phyloP scores from a whole-genome alignment of 1,139 yeast species.

The Kodamaea arcana region DNA sequence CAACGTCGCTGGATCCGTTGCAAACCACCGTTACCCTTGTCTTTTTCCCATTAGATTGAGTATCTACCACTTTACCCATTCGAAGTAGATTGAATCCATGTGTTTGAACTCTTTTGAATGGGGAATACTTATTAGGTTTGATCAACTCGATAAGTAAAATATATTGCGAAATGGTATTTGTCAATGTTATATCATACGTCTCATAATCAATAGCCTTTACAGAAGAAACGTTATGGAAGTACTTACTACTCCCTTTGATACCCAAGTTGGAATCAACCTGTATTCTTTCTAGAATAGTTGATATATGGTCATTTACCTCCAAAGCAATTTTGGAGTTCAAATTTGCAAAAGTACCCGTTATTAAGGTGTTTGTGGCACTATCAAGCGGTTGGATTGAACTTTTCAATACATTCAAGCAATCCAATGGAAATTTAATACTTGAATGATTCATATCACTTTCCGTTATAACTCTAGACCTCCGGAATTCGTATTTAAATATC shows the following conservation, averaged over 20 bases:
- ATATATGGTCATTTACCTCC: slow-evolving; percentile 15
- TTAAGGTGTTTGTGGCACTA: background rate
- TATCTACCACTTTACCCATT: slow-evolving; percentile 12
- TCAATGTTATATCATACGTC: slow-evolving; percentile 4
- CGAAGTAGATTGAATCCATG: slow-evolving; percentile 23
- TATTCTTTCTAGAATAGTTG: slow-evolving; percentile 19
- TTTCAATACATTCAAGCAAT: too few relatives aligned
- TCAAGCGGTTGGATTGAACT: too few relatives aligned
- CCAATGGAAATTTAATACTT: slow-evolving; percentile 1
- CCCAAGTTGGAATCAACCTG: slow-evolving; percentile 17
- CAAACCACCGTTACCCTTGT: slow-evolving; percentile 4
- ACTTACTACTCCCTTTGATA: slow-evolving; percentile 29
- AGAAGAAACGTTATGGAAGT: slow-evolving; percentile 16
- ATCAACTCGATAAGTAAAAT: slow-evolving; percentile 21
- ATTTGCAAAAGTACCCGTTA: slow-evolving; percentile 2
- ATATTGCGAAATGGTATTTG: background rate
- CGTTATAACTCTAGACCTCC: slow-evolving; percentile 1
- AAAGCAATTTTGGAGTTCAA: slow-evolving; percentile 1
- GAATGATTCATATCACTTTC: slow-evolving; percentile 1
- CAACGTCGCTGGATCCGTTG: slow-evolving; percentile 5
- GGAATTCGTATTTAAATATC: slow-evolving; percentile 2
- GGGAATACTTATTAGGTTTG: slow-evolving; percentile 30
- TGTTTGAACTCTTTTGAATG: slow-evolving; percentile 16
- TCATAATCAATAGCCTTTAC: slow-evolving; percentile 5
- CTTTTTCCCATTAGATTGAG: slow-evolving; percentile 3